These are phyloP conservation scores for Raphanus hybrid DNA, from an alignment of 441 rosid species.

Conservation along the genomic window DNA sequence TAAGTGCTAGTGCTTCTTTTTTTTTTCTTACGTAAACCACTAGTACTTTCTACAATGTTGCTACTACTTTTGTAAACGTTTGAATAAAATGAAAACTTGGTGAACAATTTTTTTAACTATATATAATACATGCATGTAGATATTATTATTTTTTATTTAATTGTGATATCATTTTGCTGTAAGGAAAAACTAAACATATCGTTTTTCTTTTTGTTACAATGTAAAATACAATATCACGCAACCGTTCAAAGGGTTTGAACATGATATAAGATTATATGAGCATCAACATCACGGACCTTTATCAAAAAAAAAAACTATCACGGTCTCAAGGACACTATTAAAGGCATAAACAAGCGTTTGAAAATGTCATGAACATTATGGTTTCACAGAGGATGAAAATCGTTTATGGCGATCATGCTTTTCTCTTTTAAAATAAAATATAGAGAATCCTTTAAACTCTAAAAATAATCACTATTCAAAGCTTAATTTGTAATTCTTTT, in stretches of 20 bases:
- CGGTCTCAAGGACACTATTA: not conserved
- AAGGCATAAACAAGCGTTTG: slow-evolving; percentile 1
- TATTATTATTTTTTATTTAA: not conserved
- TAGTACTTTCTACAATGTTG: not conserved
- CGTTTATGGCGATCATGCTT: not conserved
- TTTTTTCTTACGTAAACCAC: not conserved
- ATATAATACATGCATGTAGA: not conserved
- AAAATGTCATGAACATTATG: not conserved
- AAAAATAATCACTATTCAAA: not conserved
- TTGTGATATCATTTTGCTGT: not conserved
- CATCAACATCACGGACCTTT: not conserved
- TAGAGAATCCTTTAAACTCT: not conserved
- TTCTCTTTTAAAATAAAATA: not conserved
- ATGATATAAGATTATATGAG: not conserved
- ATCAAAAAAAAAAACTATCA: too few relatives aligned
- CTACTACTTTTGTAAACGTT: too few relatives aligned
- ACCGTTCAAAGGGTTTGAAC: not conserved
- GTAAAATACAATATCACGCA: not conserved
- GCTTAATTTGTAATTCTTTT: not conserved
- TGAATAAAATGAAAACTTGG: too few relatives aligned
- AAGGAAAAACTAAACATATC: not conserved
- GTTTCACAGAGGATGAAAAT: not conserved
- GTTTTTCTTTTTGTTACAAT: too few relatives aligned
- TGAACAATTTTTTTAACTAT: not conserved
- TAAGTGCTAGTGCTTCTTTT: not conserved